Evolutionary conservation across 2,329 filamentous ascomycete species (phyloP).

Genomic region (Alternaria atra): DNA sequence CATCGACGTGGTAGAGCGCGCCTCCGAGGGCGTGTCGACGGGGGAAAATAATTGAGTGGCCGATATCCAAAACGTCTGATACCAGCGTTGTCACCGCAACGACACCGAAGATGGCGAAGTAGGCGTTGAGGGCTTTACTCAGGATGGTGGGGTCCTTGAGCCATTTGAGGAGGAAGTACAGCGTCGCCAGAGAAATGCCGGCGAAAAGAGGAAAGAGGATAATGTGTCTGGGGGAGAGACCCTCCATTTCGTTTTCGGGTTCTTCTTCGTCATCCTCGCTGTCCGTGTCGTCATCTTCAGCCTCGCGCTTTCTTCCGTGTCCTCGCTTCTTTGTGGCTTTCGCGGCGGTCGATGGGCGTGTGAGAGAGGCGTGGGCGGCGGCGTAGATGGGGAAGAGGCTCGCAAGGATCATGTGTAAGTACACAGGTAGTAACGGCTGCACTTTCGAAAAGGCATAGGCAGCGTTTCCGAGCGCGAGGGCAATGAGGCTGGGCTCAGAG

Average conservation of each 20-base stretch:
- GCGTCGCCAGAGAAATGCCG: conserved; percentile 72
- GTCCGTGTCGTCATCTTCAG: conserved; percentile 43
- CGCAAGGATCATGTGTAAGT: conserved; percentile 70
- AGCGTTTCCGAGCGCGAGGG: conserved; percentile 40
- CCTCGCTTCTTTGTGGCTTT: conserved; percentile 66
- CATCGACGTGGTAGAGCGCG: conserved; percentile 59
- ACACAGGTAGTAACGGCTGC: conserved; percentile 61
- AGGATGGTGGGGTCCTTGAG: conserved; percentile 81
- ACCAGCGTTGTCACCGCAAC: conserved; percentile 77
- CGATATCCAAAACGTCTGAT: conserved; percentile 73
- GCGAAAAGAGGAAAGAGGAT: conserved; percentile 85
- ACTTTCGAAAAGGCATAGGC: conserved; percentile 56
- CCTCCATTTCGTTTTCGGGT: conserved; percentile 67
- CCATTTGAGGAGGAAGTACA: conserved; percentile 92
- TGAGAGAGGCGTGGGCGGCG: conserved; percentile 84
- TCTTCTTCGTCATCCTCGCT: conserved; percentile 64
- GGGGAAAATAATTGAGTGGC: conserved; percentile 76
- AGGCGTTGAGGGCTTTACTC: conserved; percentile 82
- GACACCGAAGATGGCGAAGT: conserved; percentile 83
- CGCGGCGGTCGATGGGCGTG: conserved; percentile 81
- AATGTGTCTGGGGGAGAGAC: conserved; percentile 78
- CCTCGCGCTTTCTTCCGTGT: conserved; percentile 52
- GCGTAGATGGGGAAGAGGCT: conserved; percentile 85
- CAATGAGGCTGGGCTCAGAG: conserved; percentile 39
- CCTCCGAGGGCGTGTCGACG: conserved; percentile 67